A percentile compares a stretch with the other conserved stretches of the same genome.
Conservation (phyloP, 768 basidiomycete genomes). For the Rickenella mellea region DNA sequence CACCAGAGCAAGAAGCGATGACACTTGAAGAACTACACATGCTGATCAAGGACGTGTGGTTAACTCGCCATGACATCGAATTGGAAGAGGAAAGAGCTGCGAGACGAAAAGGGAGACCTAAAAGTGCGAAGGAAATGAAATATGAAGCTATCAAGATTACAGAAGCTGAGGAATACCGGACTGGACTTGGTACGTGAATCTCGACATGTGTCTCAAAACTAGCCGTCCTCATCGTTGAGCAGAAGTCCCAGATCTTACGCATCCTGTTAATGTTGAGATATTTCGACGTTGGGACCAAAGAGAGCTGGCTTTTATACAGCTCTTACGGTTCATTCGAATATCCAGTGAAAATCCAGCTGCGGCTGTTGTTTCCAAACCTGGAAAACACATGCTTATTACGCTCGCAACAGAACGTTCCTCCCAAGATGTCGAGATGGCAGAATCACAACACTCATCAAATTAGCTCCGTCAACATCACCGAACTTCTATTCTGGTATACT, state of each 20-base stretch:
- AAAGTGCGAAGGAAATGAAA: conserved; percentile 54
- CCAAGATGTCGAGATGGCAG: too few species aligned
- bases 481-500: too few species aligned
- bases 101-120: conserved; percentile 68
- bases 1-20: conserved; percentile 44
- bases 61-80: conserved; percentile 60
- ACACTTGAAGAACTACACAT: conserved; percentile 58
- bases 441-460: too few species aligned
- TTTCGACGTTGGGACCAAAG: conserved; percentile 76
- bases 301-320: conserved; percentile 59
- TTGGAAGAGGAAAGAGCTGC: conserved; percentile 49
- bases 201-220: not conserved
- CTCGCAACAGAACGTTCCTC: not conserved
- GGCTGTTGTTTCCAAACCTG: conserved; percentile 46
- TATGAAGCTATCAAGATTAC: conserved; percentile 62
- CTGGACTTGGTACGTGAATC: conserved; percentile 60
- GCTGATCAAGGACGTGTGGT: conserved; percentile 59
- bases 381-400: conserved; percentile 32
- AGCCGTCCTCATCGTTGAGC: conserved; percentile 5
- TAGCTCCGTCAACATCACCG: too few species aligned
- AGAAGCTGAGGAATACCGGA: conserved; percentile 66
- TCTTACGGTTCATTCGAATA: conserved; percentile 71
- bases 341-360: conserved; percentile 41
- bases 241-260: conserved; percentile 79
- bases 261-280: conserved; percentile 55